Percentiles rank a stretch among this genome's conserved stretches.
These are phyloP conservation scores for Turritis glabra DNA, from an alignment of 345 rosid genomes.

Conservation along the genomic window DNA sequence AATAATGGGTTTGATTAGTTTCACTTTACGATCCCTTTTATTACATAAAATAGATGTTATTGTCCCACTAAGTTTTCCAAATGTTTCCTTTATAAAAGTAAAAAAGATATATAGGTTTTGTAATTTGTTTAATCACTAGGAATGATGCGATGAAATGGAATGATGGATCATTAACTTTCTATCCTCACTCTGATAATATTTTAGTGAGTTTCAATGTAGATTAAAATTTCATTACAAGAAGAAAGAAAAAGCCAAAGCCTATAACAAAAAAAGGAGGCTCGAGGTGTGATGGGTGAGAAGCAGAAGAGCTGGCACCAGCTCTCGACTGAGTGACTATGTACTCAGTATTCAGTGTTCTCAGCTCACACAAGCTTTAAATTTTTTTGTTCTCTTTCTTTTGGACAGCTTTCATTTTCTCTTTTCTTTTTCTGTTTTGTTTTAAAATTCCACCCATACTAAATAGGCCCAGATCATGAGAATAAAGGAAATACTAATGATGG, in stretches of 20 bases:
- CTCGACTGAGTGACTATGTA: neutral
- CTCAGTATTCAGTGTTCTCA: neutral
- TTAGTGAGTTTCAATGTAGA: neutral
- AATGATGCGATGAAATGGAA: neutral
- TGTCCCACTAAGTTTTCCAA: neutral
- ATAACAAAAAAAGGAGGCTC: neutral
- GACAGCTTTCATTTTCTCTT: slow-evolving; percentile 22
- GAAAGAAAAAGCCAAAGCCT: neutral
- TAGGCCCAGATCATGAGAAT: neutral
- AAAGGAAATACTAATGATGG: neutral
- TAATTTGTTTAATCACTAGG: neutral
- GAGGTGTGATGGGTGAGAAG: slow-evolving; percentile 12
- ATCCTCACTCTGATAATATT: neutral
- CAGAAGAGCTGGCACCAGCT: slow-evolving; percentile 34
- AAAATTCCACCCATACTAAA: neutral
- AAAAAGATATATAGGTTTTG: neutral
- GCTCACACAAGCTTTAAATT: neutral
- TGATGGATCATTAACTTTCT: neutral
- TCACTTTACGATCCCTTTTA: neutral
- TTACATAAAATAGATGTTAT: neutral
- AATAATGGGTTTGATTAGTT: neutral
- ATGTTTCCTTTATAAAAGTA: too few relatives aligned
- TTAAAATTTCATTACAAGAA: neutral
- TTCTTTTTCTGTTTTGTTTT: too few relatives aligned
- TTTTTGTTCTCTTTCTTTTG: slow-evolving; percentile 23